Base-by-base conservation (phyloP, 129 eudicot genomes). In the Dittrichia graveolens region DNA sequence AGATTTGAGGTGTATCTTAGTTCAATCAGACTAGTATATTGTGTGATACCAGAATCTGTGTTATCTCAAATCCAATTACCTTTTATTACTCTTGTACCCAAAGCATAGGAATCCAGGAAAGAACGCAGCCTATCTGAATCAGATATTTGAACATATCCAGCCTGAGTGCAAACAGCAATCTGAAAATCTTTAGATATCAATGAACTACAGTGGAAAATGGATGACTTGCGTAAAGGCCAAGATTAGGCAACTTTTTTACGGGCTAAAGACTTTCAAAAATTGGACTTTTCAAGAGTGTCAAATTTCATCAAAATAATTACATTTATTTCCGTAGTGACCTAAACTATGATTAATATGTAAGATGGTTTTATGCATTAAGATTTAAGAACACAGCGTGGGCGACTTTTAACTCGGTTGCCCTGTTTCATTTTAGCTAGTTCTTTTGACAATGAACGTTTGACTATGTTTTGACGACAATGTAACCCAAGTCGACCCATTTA, bases 41-140 rank as follows among this genome's bases (percentile, higher is more conserved):
- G 40, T 11, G 53, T 63, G 35, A 42, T 42, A 65, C 61, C 18
- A 68, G 12, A 71, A 7, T 7, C 48, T 45, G 14, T 52, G 73
- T 46, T 37, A 59, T 16, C 13, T 16, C 4, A 35, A 44, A 56
- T 38, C 4, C 12, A 64, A 42, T 62, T 59, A 87, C 95, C 87
- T 94, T 74, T 72, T 14, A 83, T 53, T 69, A 90, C 64, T 65
- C 85, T 54, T 47, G 80, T 74, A 68, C 99, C 99, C 75, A 95
- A 73, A 15, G 67, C 44, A 41, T 95, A 95, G 5, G 99, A 86
- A 80, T 83, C 80, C 58, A 73, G 14, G 57, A 95, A 95, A 61
- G 91, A 79, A 65, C 75, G 45, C 73, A 88, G 72, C 56, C 85
- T 79, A 45, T 86, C 96, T 3, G 79, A 72, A 68, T 86, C 93